Evolutionary conservation across 2,329 filamentous ascomycete species (phyloP), one percentile per base, ranked within the genome.

Genomic region (Ceratocystis destructans): DNA sequence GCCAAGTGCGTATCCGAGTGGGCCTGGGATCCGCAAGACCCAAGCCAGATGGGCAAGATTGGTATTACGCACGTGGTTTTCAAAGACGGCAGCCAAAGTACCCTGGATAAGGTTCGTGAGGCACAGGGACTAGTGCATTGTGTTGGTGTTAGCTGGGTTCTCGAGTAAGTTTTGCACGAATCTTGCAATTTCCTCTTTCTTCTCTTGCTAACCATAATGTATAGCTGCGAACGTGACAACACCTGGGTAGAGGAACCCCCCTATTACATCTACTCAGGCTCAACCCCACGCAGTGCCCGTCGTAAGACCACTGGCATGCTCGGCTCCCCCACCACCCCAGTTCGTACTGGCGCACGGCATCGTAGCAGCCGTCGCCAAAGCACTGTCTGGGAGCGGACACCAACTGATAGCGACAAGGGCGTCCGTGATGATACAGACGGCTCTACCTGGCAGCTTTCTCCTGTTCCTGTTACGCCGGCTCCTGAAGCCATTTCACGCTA

Each of bases 41-140:
- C 67, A 1, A 68, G 59, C 33, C 77, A 79, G 15, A 71, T 72
- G 5, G 73, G 75, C 15, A 87, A 85, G 73, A 78, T 90, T 68
- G 88, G 87, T 4, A 89, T 96, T 71, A 96, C 90, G 0, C 91
- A 96, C 72, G 88, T 96, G 6, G 84, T 96, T 5, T 96, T 86
- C 79, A 96, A 96, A 74, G 91, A 96, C 72, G 91, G 91, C 59
- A 86, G 86, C 53, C 86, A 87, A 72, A 81, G 87, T 31, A 96
- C 90, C 0, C 76, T 96, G 70, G 87, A 95, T 73, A 95, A 91
- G 75, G 87, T 93, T 5, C 81, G 85, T 67, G 82, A 87, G 71
- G 86, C 83, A 48, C 81, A 83, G 15, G 89, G 89, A 5, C 79
- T 89, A 37, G 88, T 96, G 46, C 86, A 89, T 71, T 95, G 90